phyloP scores from a whole-genome alignment of 176 grass and related monocot species.

The Areca catechu region DNA sequence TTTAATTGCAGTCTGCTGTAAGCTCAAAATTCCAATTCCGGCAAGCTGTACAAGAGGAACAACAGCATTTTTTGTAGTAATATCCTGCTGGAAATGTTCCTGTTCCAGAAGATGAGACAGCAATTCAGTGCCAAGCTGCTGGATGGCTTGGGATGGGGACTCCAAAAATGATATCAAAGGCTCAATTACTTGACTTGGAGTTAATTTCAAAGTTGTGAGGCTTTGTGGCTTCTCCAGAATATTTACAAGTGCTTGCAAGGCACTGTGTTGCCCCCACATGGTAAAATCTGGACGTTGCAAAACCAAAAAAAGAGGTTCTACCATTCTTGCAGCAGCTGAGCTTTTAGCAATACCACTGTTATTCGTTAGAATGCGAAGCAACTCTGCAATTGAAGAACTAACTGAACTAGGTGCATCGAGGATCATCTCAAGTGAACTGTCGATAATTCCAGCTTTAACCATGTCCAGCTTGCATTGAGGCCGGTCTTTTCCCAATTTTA shows the following conservation, averaged over 20 bases:
- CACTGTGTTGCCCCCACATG: constrained; percentile 88
- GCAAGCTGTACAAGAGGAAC: constrained; percentile 88
- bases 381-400: constrained; percentile 74
- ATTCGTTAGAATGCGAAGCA: constrained; percentile 95
- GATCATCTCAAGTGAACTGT: constrained; percentile 86
- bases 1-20: constrained; percentile 94
- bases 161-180: constrained; percentile 91
- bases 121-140: constrained; percentile 92
- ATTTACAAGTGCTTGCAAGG: constrained; percentile 91
- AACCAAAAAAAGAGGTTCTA: constrained; percentile 93
- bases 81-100: constrained; percentile 94
- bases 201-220: constrained; percentile 63
- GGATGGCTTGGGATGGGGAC: constrained; percentile 91
- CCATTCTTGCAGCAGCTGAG: constrained; percentile 77
- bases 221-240: constrained; percentile 96
- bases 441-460: constrained; percentile 93
- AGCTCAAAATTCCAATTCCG: constrained; percentile 81
- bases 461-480: constrained; percentile 94
- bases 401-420: constrained; percentile 81
- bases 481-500: constrained; percentile 92
- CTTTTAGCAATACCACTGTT: constrained; percentile 96
- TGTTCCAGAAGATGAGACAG: constrained; percentile 86
- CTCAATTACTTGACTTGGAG: constrained; percentile 85
- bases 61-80: constrained; percentile 87
- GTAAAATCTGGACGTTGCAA: constrained; percentile 68